phyloP scores from a whole-genome alignment of 495 filamentous ascomycete genomes.

The Astrothelium subdiscretum region DNA sequence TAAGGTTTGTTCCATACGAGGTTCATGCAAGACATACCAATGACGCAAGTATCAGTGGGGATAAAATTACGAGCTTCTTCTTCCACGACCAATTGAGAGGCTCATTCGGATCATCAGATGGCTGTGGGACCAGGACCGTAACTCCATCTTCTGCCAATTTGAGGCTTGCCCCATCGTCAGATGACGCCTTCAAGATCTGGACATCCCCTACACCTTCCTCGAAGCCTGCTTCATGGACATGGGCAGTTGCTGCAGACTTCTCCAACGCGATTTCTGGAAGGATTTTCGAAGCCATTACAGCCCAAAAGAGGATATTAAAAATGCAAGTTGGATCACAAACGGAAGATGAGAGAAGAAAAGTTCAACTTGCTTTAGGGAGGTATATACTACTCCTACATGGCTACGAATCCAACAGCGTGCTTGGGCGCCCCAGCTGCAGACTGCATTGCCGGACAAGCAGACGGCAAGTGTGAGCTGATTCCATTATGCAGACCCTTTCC shows the following conservation, averaged over 20 bases:
- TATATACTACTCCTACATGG: background rate
- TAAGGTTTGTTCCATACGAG: background rate
- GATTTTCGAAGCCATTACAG: background rate
- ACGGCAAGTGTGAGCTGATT: background rate
- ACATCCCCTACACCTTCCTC: background rate
- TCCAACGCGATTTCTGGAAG: background rate
- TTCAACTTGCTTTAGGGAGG: background rate
- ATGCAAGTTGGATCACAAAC: background rate
- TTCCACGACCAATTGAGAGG: conserved; percentile 20
- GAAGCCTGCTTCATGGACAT: background rate
- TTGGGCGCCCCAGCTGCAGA: background rate
- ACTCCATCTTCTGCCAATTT: conserved; percentile 13
- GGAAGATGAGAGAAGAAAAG: background rate
- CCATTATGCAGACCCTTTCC: background rate
- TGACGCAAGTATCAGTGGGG: conserved; percentile 4
- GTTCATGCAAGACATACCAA: background rate
- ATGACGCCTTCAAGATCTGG: background rate
- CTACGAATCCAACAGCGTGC: too few relatives aligned
- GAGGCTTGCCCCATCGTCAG: background rate
- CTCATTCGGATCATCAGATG: conserved; percentile 17
- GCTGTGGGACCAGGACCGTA: conserved; percentile 20
- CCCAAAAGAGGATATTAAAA: background rate
- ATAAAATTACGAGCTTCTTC: conserved; percentile 18
- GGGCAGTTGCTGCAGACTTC: background rate
- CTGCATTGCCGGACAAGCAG: background rate